These are phyloP conservation scores for Rubus parviflorus DNA, from an alignment of 306 rosid genomes.

Conservation along the genomic window DNA sequence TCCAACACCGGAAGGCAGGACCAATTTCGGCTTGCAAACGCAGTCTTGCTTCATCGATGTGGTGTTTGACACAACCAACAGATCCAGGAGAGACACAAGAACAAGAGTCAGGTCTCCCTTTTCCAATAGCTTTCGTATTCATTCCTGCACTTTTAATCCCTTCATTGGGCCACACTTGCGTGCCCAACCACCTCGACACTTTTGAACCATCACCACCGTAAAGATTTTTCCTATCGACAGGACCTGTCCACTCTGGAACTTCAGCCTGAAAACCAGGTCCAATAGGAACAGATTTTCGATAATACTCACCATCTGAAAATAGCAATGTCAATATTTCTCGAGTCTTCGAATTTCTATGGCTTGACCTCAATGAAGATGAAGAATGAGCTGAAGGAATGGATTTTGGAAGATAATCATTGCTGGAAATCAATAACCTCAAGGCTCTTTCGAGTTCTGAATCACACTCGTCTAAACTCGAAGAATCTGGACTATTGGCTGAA, in stretches of 20 bases:
- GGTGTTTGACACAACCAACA: conserved; percentile 29
- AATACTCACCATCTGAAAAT: not conserved
- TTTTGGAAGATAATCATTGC: conserved; percentile 13
- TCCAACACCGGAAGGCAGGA: conserved; percentile 32
- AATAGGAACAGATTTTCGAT: conserved; percentile 36
- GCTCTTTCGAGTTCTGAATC: not conserved
- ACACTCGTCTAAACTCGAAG: conserved; percentile 7
- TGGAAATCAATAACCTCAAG: conserved; percentile 1
- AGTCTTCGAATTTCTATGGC: conserved; percentile 17
- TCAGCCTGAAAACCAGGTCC: conserved; percentile 52
- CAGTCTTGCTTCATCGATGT: conserved; percentile 26
- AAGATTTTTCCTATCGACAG: not conserved
- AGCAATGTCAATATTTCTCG: not conserved
- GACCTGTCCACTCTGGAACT: conserved; percentile 35
- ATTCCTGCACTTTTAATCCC: not conserved
- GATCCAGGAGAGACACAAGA: conserved; percentile 32
- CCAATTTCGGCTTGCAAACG: conserved; percentile 30
- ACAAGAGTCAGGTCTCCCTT: conserved; percentile 33
- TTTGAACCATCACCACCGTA: conserved; percentile 14
- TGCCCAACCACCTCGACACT: conserved; percentile 36
- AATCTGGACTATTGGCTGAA: not conserved
- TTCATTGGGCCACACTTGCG: conserved; percentile 27
- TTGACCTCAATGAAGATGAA: not conserved
- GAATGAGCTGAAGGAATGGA: not conserved
- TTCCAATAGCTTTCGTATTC: conserved; percentile 8